phyloP scores from a whole-genome alignment of 495 filamentous ascomycete species.

The Trichoderma erinaceum region DNA sequence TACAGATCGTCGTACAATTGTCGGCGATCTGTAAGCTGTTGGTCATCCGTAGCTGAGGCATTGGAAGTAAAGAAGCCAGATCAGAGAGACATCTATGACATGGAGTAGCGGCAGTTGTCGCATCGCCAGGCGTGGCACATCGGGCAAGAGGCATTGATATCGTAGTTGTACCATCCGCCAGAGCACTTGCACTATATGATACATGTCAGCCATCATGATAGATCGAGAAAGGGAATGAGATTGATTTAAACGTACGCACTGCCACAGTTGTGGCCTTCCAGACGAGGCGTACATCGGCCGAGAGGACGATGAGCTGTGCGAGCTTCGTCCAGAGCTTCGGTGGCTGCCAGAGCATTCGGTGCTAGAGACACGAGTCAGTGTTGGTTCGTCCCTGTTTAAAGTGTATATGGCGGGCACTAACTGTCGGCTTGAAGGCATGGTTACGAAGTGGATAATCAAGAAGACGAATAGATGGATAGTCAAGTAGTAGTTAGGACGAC shows the following conservation, averaged over 20 bases:
- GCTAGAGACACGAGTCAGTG: background rate
- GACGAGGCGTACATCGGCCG: background rate
- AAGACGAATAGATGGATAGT: background rate
- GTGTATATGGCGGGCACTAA: background rate
- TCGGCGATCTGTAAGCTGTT: too few species aligned
- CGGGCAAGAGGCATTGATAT: background rate
- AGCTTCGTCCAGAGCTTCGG: background rate
- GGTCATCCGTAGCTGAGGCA: background rate
- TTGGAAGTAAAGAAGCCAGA: background rate
- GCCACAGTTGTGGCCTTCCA: background rate
- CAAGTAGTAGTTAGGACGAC: too few species aligned
- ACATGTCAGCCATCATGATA: background rate
- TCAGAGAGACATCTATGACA: background rate
- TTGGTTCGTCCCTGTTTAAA: background rate
- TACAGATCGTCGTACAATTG: too few species aligned
- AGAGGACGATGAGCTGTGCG: background rate
- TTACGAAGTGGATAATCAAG: background rate
- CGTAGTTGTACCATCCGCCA: slow-evolving; percentile 3
- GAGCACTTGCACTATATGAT: background rate
- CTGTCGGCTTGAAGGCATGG: background rate
- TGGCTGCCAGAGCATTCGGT: background rate
- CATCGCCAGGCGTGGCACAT: slow-evolving; percentile 9
- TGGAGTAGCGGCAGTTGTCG: slow-evolving; percentile 4
- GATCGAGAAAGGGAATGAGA: background rate
- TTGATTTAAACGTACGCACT: background rate